Percentiles rank a stretch among this genome's conserved stretches.
phyloP scores from a whole-genome alignment of 2,329 filamentous ascomycete species.

The Pestalotiopsis sp. region DNA sequence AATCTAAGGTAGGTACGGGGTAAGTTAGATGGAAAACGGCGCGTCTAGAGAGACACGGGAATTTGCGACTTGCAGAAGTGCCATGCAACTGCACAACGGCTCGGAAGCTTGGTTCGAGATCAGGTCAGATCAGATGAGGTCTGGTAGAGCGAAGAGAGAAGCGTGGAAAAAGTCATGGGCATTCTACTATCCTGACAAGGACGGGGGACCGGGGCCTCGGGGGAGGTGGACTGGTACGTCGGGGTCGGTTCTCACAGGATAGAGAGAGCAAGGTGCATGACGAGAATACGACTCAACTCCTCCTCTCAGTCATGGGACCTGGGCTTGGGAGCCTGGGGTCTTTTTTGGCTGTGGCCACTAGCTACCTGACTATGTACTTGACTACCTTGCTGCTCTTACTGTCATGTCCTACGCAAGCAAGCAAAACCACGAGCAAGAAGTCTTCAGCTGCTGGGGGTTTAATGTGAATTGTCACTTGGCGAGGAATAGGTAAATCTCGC shows the following conservation, averaged over 20 bases:
- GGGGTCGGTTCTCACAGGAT: neutral
- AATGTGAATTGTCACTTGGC: neutral
- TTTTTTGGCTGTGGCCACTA: neutral
- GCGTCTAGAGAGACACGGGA: neutral
- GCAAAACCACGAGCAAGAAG: no score
- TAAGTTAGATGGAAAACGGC: constrained; percentile 2
- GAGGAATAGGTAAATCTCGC: neutral
- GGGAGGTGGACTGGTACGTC: neutral
- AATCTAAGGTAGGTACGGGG: neutral
- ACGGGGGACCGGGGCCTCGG: neutral
- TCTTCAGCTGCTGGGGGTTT: neutral
- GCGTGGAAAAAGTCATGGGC: no score
- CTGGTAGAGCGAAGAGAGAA: no score
- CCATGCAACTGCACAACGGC: neutral
- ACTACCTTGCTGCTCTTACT: neutral
- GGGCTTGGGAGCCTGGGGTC: neutral
- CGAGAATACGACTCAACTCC: neutral
- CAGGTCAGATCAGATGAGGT: constrained; percentile 2
- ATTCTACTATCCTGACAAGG: no score
- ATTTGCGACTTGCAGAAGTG: neutral
- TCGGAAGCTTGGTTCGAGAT: constrained; percentile 4
- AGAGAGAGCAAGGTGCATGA: neutral
- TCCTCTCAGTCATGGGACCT: neutral
- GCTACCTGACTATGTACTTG: neutral
- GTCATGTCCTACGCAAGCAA: no score